Base-by-base conservation (phyloP, 1,139 yeast species). In the Pichia sp. region DNA sequence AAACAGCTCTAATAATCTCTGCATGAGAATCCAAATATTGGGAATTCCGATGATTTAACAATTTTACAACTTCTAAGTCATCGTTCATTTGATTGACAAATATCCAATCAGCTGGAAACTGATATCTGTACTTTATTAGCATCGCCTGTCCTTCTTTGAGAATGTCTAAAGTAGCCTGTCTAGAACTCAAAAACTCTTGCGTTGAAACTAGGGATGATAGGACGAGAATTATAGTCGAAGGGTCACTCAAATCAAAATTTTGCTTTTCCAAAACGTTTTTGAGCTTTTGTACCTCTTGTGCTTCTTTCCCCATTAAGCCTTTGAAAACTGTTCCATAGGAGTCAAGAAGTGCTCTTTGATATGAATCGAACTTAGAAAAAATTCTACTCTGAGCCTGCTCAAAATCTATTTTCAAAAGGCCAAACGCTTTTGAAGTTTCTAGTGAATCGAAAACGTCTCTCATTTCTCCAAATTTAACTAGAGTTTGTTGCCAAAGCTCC, bases 21-120 rank as follows among this genome's bases (percentile, higher is more conserved):
- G 80, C 60, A 25, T 76, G 71, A 0, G 57, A 42, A 4, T 44
- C 36, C 0, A 63, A 44, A n/a, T 37, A 60, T 1, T 58, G 57
- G 4, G 66, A 61, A 57, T 78, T 78, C 36, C 68, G 66, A 0
- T 61, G 28, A 81, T 57, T 2, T 83, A 66, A 21, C 79, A 74
- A 0, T 63, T 58, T 9, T 87, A 64, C 5, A 79, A 72, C 0
- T 72, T 7, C 64, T 54, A 76, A 65, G 50, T 79, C 80, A 52
- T 72, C 74, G 26, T 80, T 83, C 2, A 88, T 59, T 59, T 87
- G 95, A 46, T 86, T 95, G 43, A 73, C 72, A 62, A 72, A 79
- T 1, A 83, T 58, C 88, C 93, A 86, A 26, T 75, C 75, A 0
- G 65, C 47, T 0, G 85, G 79, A 51, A 81, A 76, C 41, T 72